Conservation (phyloP, 352 stramenopile genomes). For the Pythium rhizo-oryzae region DNA sequence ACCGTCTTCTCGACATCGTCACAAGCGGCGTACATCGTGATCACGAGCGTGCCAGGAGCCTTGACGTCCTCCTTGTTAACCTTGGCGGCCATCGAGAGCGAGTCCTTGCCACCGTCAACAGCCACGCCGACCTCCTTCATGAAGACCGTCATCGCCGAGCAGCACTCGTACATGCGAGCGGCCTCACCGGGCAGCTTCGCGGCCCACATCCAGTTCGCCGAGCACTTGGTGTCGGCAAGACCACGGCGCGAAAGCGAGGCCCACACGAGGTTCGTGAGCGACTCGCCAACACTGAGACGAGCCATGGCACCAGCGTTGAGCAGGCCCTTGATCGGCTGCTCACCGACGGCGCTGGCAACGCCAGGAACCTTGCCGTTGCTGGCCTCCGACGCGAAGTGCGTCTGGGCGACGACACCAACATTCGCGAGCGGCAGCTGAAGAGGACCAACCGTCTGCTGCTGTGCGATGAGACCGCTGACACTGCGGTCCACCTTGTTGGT, state of each 20-base stretch:
- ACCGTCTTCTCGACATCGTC: constrained; percentile 97
- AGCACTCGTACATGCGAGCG: constrained; percentile 98
- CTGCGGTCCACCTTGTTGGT: constrained; percentile 98
- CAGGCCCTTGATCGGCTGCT: constrained; percentile 98
- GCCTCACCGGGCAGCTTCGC: constrained; percentile 99
- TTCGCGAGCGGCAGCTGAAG: constrained; percentile 97
- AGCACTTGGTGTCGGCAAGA: constrained; percentile 98
- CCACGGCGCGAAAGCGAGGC: constrained; percentile 89
- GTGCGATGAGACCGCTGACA: constrained; percentile 97
- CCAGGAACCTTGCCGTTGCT: constrained; percentile 88
- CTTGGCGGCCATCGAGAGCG: constrained; percentile 98
- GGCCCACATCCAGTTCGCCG: constrained; percentile 99
- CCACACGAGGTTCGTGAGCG: constrained; percentile 99
- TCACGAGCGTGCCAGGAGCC: constrained; percentile 96
- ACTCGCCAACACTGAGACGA: constrained; percentile 96
- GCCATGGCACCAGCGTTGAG: constrained; percentile 96
- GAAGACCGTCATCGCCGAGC: constrained; percentile 94
- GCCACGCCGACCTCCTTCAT: constrained; percentile 96
- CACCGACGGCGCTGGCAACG: constrained; percentile 96
- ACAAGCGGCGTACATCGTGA: constrained; percentile 98
- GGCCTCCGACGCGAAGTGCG: constrained; percentile 87
- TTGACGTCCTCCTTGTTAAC: constrained; percentile 96
- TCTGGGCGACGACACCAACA: constrained; percentile 97
- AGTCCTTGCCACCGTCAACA: constrained; percentile 99
- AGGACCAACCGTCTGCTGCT: constrained; percentile 99